Evolutionary conservation across 345 rosid species (phyloP), one percentile per base, ranked within the genome.

Genomic region (Aurinia saxatilis): DNA sequence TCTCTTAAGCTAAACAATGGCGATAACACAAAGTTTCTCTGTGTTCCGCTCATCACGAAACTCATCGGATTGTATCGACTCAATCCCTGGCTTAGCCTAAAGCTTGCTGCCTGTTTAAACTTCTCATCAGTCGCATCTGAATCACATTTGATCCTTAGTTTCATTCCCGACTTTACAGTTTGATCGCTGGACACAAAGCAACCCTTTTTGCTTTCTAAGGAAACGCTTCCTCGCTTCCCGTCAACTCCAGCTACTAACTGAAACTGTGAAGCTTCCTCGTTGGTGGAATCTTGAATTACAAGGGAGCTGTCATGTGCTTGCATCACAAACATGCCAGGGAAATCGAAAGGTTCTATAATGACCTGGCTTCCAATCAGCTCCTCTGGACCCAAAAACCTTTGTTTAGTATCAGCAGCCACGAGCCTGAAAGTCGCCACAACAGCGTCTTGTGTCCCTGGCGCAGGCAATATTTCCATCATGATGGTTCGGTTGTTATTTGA

Each of bases 1-100:
- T 93, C 99, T 58, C 78, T 79, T 16, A 82, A 76, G 79, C 84
- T 90, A 33, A 77, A 50, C 60, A 93, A 74, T 46, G 99, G 97
- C 1, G 65, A 71, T 71, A 93, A 66, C 65, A 93, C 78, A 73
- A 84, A 93, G 70, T 82, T 81, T 72, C 87, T 78, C 14, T 51
- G 63, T 0, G 16, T 64, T 40, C 97, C 97, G 17, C 67, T 77
- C 18, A 90, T 91, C 45, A 80, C 81, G 13, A 93, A 93, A 78
- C 96, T 93, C 69, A 87, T 79, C 1, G 84, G 90, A 77, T 87
- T 79, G 70, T 90, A 93, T 16, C 72, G 55, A 21, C 81, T 64
- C 3, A 78, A 16, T 25, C 88, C 97, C 12, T 78, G 60, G 4
- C 25, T 66, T 78, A 85, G 29, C 12, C 4, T 29, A 59, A 84